Percentiles rank a stretch among this genome's conserved stretches.
Conservation (phyloP, 306 rosid species). For the Vicia sativa region DNA sequence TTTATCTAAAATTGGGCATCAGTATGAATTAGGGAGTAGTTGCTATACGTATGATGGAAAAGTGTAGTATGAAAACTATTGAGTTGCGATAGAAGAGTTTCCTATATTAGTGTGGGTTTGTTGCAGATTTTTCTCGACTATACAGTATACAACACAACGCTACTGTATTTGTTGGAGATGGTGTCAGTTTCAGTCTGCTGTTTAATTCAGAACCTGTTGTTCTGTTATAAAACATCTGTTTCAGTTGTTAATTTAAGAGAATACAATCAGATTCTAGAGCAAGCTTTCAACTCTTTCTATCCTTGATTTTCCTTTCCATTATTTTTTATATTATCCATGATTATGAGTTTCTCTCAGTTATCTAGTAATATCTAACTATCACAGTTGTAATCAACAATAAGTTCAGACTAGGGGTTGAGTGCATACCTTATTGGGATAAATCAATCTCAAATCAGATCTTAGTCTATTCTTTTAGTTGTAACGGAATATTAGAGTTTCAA, state of each 20-base stretch:
- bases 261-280: too few species aligned
- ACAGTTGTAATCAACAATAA: background rate
- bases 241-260: too few species aligned
- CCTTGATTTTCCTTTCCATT: too few species aligned
- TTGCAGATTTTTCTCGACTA: background rate
- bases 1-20: background rate
- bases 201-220: background rate
- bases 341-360: too few species aligned
- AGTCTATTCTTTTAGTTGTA: background rate
- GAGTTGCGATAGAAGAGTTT: background rate
- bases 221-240: too few species aligned
- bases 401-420: background rate
- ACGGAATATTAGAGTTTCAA: background rate
- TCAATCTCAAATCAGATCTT: conserved; percentile 1
- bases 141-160: background rate
- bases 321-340: too few species aligned
- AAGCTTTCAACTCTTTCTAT: too few species aligned
- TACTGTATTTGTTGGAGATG: background rate
- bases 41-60: background rate
- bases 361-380: too few species aligned
- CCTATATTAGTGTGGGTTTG: background rate
- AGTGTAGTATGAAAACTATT: background rate
- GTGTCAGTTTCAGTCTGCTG: background rate
- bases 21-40: background rate
- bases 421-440: background rate